Conservation (phyloP, 179 eudicot genomes). For the Spergularia azorica region DNA sequence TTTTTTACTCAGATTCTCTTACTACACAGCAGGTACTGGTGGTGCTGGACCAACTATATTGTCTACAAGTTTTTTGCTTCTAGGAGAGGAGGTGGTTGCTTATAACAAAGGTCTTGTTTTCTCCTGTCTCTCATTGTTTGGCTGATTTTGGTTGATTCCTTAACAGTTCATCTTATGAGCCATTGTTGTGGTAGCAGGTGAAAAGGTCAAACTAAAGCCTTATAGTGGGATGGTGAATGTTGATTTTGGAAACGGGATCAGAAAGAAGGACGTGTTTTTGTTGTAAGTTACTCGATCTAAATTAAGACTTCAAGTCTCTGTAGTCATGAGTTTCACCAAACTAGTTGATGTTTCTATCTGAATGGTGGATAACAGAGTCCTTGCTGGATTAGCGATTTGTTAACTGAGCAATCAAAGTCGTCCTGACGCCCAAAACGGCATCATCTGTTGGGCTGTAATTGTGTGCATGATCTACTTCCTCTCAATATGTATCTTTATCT, state of each 20-base stretch:
- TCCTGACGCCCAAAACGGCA: too few relatives aligned
- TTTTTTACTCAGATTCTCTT: slow-evolving; percentile 68
- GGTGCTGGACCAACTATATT: slow-evolving; percentile 99
- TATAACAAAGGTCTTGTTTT: slow-evolving; percentile 68
- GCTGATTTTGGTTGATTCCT: not conserved
- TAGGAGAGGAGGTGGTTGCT: slow-evolving; percentile 95
- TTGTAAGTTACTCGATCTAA: slow-evolving; percentile 59
- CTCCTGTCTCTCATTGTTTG: slow-evolving; percentile 11
- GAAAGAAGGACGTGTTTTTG: slow-evolving; percentile 79
- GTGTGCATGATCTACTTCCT: too few relatives aligned
- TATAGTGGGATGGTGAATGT: slow-evolving; percentile 89
- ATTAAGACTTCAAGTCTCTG: not conserved
- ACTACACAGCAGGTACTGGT: slow-evolving; percentile 96
- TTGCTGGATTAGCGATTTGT: not conserved
- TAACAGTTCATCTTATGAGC: slow-evolving; percentile 4
- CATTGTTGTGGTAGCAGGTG: slow-evolving; percentile 49
- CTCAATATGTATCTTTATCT: too few relatives aligned
- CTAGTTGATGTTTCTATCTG: not conserved
- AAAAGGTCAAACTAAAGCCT: slow-evolving; percentile 78
- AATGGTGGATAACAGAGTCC: not conserved
- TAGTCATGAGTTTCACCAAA: not conserved
- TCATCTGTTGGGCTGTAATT: too few relatives aligned
- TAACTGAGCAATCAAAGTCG: not conserved
- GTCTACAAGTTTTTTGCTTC: slow-evolving; percentile 92
- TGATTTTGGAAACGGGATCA: slow-evolving; percentile 85